These are phyloP conservation scores for Trichoderma polysporum DNA, from an alignment of 2,329 filamentous ascomycete genomes.

Conservation along the genomic window DNA sequence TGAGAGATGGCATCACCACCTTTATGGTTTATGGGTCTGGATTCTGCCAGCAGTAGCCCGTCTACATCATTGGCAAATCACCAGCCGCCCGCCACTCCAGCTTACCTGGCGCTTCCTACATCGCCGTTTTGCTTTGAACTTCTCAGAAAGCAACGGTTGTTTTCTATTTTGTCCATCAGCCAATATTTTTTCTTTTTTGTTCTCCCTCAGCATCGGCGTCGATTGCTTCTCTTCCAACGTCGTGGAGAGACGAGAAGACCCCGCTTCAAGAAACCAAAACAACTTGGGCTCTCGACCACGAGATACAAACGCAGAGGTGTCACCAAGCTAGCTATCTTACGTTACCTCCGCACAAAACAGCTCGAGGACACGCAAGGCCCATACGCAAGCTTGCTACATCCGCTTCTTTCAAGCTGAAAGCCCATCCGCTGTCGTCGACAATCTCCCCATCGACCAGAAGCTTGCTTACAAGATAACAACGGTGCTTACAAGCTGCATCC, in stretches of 20 bases:
- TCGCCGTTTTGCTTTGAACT: neutral
- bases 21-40: neutral
- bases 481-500: neutral
- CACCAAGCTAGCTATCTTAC: constrained; percentile 14
- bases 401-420: neutral
- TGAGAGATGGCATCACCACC: constrained; percentile 11
- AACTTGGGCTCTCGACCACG: neutral
- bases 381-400: constrained; percentile 5
- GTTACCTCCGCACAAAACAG: constrained; percentile 14
- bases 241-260: neutral
- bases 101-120: neutral
- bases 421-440: neutral
- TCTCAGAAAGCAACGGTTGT: neutral
- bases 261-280: neutral
- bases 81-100: neutral
- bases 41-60: neutral
- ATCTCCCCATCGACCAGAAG: neutral
- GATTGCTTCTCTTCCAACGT: neutral
- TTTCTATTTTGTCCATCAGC: neutral
- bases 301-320: constrained; percentile 7
- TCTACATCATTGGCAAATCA: constrained; percentile 5
- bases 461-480: neutral
- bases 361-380: constrained; percentile 12
- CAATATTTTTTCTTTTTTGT: neutral
- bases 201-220: neutral